Evolutionary conservation across 78 protist species (phyloP).

Genomic region (Dictyostelium purpureum): DNA sequence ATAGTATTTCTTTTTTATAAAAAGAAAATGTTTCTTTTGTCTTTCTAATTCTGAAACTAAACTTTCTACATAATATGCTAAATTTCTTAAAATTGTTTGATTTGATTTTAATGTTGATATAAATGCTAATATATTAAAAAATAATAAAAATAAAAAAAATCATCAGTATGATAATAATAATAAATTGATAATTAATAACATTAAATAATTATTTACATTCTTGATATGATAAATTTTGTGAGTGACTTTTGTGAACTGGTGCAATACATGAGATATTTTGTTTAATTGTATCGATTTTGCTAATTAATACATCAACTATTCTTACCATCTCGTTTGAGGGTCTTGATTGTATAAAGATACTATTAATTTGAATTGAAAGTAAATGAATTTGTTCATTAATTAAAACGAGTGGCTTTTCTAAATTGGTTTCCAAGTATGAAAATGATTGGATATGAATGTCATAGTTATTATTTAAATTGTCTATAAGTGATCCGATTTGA

Average conservation of each 20-base stretch:
- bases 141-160: not conserved
- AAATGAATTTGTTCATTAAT: constrained; percentile 35
- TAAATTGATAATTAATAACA: not conserved
- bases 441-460: constrained; percentile 64
- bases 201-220: constrained; percentile 8
- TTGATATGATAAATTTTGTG: constrained; percentile 36
- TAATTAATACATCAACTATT: constrained; percentile 24
- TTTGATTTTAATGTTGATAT: constrained; percentile 56
- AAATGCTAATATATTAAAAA: constrained; percentile 33
- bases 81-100: constrained; percentile 41
- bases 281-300: constrained; percentile 31
- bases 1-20: constrained; percentile 23
- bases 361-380: constrained; percentile 21
- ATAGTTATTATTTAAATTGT: constrained; percentile 39
- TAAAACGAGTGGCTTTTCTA: constrained; percentile 43
- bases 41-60: constrained; percentile 25
- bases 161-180: not conserved
- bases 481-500: constrained; percentile 47
- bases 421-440: constrained; percentile 6
- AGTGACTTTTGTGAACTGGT: constrained; percentile 11
- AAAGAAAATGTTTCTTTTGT: constrained; percentile 17
- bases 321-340: constrained; percentile 67
- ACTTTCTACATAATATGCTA: constrained; percentile 20
- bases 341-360: constrained; percentile 30
- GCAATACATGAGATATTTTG: constrained; percentile 20